Conservation (phyloP, 495 filamentous ascomycete genomes). For the Daldinia concentrica region DNA sequence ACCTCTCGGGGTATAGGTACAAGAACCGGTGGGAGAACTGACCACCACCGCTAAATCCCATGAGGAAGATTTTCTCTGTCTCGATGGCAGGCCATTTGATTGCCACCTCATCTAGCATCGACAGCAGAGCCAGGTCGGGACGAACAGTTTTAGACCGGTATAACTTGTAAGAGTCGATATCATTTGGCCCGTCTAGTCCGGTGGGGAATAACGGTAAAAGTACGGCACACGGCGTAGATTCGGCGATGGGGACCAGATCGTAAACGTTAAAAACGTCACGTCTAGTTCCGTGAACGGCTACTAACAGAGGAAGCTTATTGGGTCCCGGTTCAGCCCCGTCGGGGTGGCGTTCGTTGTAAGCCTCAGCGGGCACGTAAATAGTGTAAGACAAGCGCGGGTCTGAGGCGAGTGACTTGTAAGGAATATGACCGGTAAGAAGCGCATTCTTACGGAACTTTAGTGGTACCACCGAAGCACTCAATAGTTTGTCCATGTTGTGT, state of each 20-base stretch:
- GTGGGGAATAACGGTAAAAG: constrained; percentile 41
- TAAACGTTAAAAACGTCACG: constrained; percentile 30
- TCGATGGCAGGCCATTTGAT: constrained; percentile 40
- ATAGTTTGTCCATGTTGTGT: constrained; percentile 23
- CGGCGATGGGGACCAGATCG: constrained; percentile 37
- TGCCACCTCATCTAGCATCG: constrained; percentile 43
- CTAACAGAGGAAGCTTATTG: constrained; percentile 40
- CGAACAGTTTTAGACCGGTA: constrained; percentile 35
- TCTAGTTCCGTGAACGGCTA: constrained; percentile 40
- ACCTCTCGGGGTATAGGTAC: constrained; percentile 45
- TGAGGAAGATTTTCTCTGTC: constrained; percentile 42
- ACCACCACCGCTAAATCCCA: constrained; percentile 46
- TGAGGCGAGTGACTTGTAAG: constrained; percentile 29
- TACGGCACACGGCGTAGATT: constrained; percentile 35
- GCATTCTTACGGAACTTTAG: constrained; percentile 32
- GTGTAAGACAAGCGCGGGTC: constrained; percentile 44
- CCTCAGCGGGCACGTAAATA: constrained; percentile 37
- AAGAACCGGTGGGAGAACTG: constrained; percentile 47
- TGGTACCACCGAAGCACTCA: constrained; percentile 36
- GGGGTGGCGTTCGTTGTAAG: constrained; percentile 27
- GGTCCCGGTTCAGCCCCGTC: constrained; percentile 12
- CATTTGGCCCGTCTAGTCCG: constrained; percentile 37
- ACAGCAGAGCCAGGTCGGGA: constrained; percentile 36
- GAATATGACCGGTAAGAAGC: constrained; percentile 37
- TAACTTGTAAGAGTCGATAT: constrained; percentile 42